Evolutionary conservation across 306 rosid genomes (phyloP).

Genomic region (Dryas drummondii): DNA sequence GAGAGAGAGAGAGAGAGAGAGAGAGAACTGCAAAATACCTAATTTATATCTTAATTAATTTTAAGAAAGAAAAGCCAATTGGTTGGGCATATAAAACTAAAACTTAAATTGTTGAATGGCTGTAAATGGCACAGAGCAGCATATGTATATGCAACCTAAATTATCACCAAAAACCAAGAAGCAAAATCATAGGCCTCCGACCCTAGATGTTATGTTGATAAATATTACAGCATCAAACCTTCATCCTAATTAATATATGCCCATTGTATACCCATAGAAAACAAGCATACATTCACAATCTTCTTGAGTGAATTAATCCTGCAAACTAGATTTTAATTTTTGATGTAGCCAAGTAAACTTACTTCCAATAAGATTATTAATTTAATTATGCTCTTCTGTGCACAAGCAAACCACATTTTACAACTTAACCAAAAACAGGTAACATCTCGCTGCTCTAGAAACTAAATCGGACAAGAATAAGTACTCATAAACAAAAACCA

Average conservation of each 20-base stretch:
- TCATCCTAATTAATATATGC: background rate
- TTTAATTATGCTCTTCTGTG: background rate
- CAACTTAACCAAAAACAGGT: background rate
- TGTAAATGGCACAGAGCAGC: background rate
- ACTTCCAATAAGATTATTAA: background rate
- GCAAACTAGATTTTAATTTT: background rate
- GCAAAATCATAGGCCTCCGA: background rate
- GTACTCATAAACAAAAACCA: background rate
- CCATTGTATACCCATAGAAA: background rate
- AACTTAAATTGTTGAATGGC: background rate
- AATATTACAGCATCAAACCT: too few relatives aligned
- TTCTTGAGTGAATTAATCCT: background rate
- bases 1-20: slow-evolving; percentile 5
- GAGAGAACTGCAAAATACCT: background rate
- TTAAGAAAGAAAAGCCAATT: background rate
- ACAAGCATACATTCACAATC: background rate
- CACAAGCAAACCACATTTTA: background rate
- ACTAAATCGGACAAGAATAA: background rate
- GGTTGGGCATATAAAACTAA: background rate
- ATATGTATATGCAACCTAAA: background rate
- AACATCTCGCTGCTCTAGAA: background rate
- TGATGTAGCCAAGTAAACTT: background rate
- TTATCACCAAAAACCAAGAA: background rate
- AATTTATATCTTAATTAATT: background rate
- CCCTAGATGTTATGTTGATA: too few relatives aligned